A percentile compares a stretch with the other conserved stretches of the same genome.
phyloP scores from a whole-genome alignment of 2,329 filamentous ascomycete species.

The Fusarium albidum region DNA sequence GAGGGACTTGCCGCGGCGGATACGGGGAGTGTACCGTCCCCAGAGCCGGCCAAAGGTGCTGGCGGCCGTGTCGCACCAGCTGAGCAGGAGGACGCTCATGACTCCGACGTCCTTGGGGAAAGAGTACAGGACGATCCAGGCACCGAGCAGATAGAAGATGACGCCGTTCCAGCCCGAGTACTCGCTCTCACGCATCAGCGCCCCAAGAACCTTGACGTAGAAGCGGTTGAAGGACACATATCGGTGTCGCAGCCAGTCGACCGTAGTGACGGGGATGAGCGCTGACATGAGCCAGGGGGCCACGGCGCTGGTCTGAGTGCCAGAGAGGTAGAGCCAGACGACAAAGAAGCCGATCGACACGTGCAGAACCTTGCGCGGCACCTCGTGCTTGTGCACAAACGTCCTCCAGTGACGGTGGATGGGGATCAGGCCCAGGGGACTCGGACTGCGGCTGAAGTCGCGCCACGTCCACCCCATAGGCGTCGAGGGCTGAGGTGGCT shows the following conservation, averaged over 20 bases:
- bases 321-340: constrained; percentile 82
- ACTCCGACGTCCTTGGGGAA: constrained; percentile 94
- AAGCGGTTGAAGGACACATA: constrained; percentile 83
- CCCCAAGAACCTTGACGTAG: constrained; percentile 85
- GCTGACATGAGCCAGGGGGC: constrained; percentile 84
- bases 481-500: constrained; percentile 70
- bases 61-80: constrained; percentile 98
- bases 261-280: constrained; percentile 83
- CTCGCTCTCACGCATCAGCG: constrained; percentile 96
- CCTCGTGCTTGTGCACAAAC: constrained; percentile 96
- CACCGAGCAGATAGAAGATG: constrained; percentile 93
- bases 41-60: constrained; percentile 92
- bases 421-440: constrained; percentile 91
- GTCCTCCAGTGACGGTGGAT: constrained; percentile 92
- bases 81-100: constrained; percentile 87
- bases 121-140: constrained; percentile 84
- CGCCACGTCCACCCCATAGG: constrained; percentile 77
- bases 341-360: constrained; percentile 97
- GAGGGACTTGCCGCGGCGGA: constrained; percentile 88
- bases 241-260: constrained; percentile 84
- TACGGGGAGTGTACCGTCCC: constrained; percentile 85
- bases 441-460: constrained; percentile 89
- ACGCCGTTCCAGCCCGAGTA: constrained; percentile 95
- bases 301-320: constrained; percentile 78
- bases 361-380: constrained; percentile 91